Evolutionary conservation across 2,329 filamentous ascomycete species (phyloP), one percentile per base, ranked within the genome.

Genomic region (Gyromitra esculenta): DNA sequence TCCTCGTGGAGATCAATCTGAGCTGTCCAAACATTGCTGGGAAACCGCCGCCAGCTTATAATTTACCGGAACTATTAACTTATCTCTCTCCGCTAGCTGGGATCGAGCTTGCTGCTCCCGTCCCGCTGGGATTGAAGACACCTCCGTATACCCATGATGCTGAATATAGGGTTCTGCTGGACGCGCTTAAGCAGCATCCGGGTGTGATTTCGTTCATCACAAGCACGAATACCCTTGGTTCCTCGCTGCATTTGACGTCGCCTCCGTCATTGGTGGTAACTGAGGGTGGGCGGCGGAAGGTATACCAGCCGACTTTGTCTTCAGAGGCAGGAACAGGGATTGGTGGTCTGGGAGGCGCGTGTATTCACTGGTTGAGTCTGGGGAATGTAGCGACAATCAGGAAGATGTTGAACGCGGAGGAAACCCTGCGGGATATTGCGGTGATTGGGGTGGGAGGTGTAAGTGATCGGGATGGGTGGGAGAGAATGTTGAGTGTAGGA

Each of bases 391-490:
- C 85, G n/a, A 90, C 88, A 0, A 86, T 95, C n/a, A 84, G 89
- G 21, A 82, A 82, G 21, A 81, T 91, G 83, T 82, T 94, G 15
- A 88, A 90, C 79, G 82, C 83, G 43, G 81, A 85, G 13, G 80
- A 84, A 0, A 75, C 82, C 71, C 82, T 92, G 62, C 82, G 82
- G 8, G 84, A 86, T n/a, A 85, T 94, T 31, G 84, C 85, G 15
- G 85, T 94, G 39, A 89, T 94, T 71, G 92, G 92, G 0, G 87
- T 92, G 0, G 92, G 92, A 0, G 92, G 92, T 1, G 92, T 94
- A 0, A 84, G 86, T 31, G 90, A 94, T 81, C 84, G 83, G 0
- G 85, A 83, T 1, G 91, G 90, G 0, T 92, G 87, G 79, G 83
- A 83, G 72, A 86, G 92, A 78, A 94, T 93, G 91, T 86, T 85